Evolutionary conservation across 306 rosid genomes (phyloP).

Genomic region (Lagenaria siceraria): DNA sequence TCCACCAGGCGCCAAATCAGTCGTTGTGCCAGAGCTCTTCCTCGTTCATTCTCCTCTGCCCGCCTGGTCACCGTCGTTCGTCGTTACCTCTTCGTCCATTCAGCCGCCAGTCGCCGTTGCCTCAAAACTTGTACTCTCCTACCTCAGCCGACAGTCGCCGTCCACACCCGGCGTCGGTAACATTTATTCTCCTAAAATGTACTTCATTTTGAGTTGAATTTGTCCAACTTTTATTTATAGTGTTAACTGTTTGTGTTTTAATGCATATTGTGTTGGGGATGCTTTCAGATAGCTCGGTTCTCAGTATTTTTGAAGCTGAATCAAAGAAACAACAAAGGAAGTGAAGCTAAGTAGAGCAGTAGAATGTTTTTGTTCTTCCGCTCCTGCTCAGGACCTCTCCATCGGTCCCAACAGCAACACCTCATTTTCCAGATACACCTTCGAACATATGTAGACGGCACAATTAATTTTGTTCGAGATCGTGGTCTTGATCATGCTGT

Average conservation of each 20-base stretch:
- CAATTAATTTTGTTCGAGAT: slow-evolving; percentile 51
- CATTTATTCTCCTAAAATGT: neutral
- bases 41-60: too few species aligned
- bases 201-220: neutral
- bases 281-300: neutral
- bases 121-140: neutral
- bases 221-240: too few species aligned
- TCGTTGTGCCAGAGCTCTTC: too few species aligned
- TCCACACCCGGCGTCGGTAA: neutral
- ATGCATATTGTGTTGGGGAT: neutral
- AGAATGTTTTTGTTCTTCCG: slow-evolving; percentile 20
- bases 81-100: neutral
- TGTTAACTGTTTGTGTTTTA: too few species aligned
- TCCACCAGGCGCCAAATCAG: too few species aligned
- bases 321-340: neutral
- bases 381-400: slow-evolving; percentile 1
- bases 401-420: neutral
- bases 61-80: too few species aligned
- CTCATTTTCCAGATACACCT: slow-evolving; percentile 1
- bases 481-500: slow-evolving; percentile 91
- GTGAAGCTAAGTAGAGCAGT: neutral
- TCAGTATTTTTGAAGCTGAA: neutral
- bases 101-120: neutral
- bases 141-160: neutral
- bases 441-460: slow-evolving; percentile 30